Evolutionary conservation across 352 stramenopile genomes (phyloP).

Genomic region (Aphanomyces stellatus): DNA sequence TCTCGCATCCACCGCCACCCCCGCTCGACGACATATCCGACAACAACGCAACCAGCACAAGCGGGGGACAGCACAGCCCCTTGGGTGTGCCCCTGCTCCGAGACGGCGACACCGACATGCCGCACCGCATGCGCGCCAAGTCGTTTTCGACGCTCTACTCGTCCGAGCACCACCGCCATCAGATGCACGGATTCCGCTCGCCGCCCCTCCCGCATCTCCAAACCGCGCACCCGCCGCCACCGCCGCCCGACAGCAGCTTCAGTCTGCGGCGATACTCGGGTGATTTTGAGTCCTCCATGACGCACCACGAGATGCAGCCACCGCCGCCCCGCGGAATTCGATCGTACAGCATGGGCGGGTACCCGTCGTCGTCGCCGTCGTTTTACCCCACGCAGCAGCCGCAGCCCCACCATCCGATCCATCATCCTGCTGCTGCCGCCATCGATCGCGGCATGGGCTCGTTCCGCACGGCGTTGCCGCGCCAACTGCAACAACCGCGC

Average conservation of each 20-base stretch:
- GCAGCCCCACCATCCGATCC: no score
- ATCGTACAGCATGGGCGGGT: conserved; percentile 15
- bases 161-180: not conserved
- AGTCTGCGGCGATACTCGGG: conserved; percentile 13
- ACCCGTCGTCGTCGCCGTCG: not conserved
- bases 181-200: not conserved
- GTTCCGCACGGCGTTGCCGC: not conserved
- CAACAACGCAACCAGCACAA: not conserved
- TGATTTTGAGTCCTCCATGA: not conserved
- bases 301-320: not conserved
- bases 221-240: not conserved
- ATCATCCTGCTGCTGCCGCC: no score
- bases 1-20: not conserved
- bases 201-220: not conserved
- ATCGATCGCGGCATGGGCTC: not conserved
- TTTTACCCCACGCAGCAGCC: not conserved
- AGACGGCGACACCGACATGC: not conserved
- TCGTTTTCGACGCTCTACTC: conserved; percentile 14
- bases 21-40: not conserved
- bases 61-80: not conserved
- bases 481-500: not conserved
- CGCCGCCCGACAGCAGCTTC: conserved; percentile 1
- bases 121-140: conserved; percentile 13
- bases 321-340: conserved; percentile 15
- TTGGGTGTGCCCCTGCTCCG: conserved; percentile 8